Evolutionary conservation across 441 rosid species (phyloP).

Genomic region (Corymbia calophylla): DNA sequence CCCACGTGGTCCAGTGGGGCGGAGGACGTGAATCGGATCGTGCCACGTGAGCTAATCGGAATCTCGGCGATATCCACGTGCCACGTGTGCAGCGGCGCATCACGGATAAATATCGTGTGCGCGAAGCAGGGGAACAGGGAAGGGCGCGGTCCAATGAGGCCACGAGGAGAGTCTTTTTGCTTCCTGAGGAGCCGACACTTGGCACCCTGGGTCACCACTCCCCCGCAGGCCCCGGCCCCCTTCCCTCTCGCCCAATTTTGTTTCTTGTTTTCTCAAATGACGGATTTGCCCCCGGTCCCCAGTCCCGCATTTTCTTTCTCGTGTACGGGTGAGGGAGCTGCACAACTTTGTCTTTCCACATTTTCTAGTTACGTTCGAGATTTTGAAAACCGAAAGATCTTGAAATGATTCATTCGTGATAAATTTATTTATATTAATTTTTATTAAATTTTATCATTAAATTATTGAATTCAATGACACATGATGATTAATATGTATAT

Average conservation of each 20-base stretch:
- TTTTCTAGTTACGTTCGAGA: background rate
- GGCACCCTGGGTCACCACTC: constrained; percentile 9
- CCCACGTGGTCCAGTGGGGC: constrained; percentile 3
- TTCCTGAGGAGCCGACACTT: constrained; percentile 19
- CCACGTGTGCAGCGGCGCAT: background rate
- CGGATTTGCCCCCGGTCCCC: background rate
- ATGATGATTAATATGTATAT: fast-evolving
- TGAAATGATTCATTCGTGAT: no score
- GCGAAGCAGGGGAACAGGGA: background rate
- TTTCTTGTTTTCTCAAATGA: background rate
- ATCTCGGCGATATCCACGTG: background rate
- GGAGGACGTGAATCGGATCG: background rate
- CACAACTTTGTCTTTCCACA: background rate
- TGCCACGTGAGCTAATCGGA: constrained; percentile 12
- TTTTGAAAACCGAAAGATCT: background rate
- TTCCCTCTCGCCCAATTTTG: background rate
- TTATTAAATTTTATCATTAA: no score
- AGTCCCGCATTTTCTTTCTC: background rate
- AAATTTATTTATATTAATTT: no score
- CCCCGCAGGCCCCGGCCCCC: background rate
- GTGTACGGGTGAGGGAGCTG: background rate
- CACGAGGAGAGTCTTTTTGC: background rate
- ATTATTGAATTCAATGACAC: fast-evolving
- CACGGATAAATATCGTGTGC: background rate
- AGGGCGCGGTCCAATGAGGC: background rate